A percentile compares a stretch with the other conserved stretches of the same genome.
Evolutionary conservation across 2,329 filamentous ascomycete genomes (phyloP).

Genomic region (Coniochaeta prunicola): DNA sequence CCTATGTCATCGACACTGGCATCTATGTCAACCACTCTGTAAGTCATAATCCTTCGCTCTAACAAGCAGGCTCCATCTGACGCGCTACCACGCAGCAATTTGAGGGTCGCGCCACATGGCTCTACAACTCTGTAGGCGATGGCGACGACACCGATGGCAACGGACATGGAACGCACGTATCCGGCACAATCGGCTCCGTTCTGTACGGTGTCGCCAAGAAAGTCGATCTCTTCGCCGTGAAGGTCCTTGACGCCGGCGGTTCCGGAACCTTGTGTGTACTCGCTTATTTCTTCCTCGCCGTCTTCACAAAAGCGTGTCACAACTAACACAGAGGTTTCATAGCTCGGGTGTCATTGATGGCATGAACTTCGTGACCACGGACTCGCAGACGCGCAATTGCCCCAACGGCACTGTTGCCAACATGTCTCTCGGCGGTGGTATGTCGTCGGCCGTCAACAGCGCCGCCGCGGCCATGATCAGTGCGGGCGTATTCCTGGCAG

Average conservation of each 20-base stretch:
- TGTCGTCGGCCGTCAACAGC: conserved; percentile 38
- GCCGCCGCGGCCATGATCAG: conserved; percentile 38
- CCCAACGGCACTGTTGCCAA: conserved; percentile 41
- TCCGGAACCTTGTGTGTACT: conserved; percentile 22
- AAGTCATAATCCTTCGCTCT: neutral
- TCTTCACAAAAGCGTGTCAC: neutral
- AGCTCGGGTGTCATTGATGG: conserved; percentile 33
- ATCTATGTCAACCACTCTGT: conserved; percentile 30
- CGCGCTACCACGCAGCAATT: conserved; percentile 19
- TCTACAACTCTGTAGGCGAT: conserved; percentile 27
- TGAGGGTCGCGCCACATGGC: conserved; percentile 32
- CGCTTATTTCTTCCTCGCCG: neutral
- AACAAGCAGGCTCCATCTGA: neutral
- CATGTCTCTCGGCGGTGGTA: conserved; percentile 48
- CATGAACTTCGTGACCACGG: conserved; percentile 32
- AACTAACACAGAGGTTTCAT: neutral
- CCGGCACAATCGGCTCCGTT: conserved; percentile 18
- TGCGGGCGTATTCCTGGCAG: conserved; percentile 44
- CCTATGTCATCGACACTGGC: conserved; percentile 41
- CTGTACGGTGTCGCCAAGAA: conserved; percentile 39
- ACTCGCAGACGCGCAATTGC: conserved; percentile 27
- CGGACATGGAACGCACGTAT: conserved; percentile 41
- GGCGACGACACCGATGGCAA: conserved; percentile 29
- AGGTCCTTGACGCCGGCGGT: conserved; percentile 32
- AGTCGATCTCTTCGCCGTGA: conserved; percentile 34